A percentile compares a stretch with the other conserved stretches of the same genome.
These are phyloP conservation scores for Phyllosticta citribraziliensis DNA, from an alignment of 2,329 filamentous ascomycete genomes.

Conservation along the genomic window DNA sequence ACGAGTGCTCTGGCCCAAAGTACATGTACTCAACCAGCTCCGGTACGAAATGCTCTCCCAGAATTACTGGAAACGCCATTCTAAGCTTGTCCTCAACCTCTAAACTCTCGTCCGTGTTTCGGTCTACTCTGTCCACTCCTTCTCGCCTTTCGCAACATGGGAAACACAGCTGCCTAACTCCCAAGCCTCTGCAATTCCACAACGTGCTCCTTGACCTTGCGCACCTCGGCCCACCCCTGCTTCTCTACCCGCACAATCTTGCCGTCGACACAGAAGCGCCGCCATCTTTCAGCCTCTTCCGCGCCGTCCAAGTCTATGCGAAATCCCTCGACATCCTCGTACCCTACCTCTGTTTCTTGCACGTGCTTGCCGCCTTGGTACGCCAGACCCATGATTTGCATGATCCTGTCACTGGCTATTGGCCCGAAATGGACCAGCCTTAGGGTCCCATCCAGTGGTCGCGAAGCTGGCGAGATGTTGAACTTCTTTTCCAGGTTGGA, in stretches of 20 bases:
- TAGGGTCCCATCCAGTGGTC: constrained; percentile 60
- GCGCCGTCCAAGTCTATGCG: constrained; percentile 47
- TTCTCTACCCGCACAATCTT: constrained; percentile 67
- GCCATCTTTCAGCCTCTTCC: constrained; percentile 64
- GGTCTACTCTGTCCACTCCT: neutral
- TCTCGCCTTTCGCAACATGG: neutral
- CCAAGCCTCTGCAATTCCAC: constrained; percentile 22
- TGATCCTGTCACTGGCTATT: constrained; percentile 53
- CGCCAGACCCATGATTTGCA: constrained; percentile 63
- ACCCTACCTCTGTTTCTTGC: constrained; percentile 49
- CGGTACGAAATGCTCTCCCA: too few species aligned
- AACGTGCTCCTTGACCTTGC: constrained; percentile 33
- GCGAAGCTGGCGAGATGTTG: constrained; percentile 64
- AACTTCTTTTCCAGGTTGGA: constrained; percentile 76
- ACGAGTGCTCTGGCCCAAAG: too few species aligned
- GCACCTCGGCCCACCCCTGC: constrained; percentile 62
- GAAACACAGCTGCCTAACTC: neutral
- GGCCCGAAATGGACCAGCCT: constrained; percentile 67
- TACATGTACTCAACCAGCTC: too few species aligned
- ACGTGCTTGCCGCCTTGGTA: constrained; percentile 50
- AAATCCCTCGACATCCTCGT: constrained; percentile 60
- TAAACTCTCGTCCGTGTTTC: neutral
- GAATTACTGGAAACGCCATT: too few species aligned
- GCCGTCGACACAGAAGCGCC: constrained; percentile 85
- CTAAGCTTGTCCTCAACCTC: neutral